phyloP scores from a whole-genome alignment of 306 rosid species.

The Vigna radiata region DNA sequence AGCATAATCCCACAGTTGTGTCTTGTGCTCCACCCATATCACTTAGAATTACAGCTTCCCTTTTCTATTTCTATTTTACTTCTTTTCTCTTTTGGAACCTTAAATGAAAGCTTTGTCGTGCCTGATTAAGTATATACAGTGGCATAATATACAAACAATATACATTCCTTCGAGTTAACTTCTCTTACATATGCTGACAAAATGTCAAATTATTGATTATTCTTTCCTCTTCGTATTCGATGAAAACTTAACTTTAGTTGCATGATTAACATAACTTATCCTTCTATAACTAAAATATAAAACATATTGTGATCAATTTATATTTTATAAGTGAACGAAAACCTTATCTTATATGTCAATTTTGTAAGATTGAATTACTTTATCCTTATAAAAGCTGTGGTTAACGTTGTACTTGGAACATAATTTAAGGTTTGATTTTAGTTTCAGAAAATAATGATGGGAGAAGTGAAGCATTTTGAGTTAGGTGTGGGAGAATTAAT shows the following conservation, averaged over 20 bases:
- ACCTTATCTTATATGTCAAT: no score
- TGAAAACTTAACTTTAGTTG: slow-evolving; percentile 7
- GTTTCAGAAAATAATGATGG: background rate
- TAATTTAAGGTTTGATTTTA: no score
- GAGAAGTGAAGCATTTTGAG: slow-evolving; percentile 29
- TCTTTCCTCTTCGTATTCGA: background rate
- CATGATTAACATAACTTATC: background rate
- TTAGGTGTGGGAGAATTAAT: slow-evolving; percentile 35
- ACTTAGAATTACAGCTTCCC: slow-evolving; percentile 41
- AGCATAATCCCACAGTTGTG: slow-evolving; percentile 68
- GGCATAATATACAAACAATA: slow-evolving; percentile 5
- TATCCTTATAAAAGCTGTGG: background rate
- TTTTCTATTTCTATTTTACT: slow-evolving; percentile 26
- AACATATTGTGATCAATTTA: no score
- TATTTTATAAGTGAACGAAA: no score
- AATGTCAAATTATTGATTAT: slow-evolving; percentile 14
- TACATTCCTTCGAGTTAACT: slow-evolving; percentile 31
- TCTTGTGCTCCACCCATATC: slow-evolving; percentile 71
- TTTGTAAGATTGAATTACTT: background rate
- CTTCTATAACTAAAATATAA: background rate
- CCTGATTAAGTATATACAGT: slow-evolving; percentile 1
- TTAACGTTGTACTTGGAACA: no score
- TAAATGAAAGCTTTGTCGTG: slow-evolving; percentile 32
- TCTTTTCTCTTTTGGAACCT: slow-evolving; percentile 25
- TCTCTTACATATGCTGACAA: slow-evolving; percentile 21